Conservation (phyloP, 352 stramenopile genomes). For the Achlya hypogyna region DNA sequence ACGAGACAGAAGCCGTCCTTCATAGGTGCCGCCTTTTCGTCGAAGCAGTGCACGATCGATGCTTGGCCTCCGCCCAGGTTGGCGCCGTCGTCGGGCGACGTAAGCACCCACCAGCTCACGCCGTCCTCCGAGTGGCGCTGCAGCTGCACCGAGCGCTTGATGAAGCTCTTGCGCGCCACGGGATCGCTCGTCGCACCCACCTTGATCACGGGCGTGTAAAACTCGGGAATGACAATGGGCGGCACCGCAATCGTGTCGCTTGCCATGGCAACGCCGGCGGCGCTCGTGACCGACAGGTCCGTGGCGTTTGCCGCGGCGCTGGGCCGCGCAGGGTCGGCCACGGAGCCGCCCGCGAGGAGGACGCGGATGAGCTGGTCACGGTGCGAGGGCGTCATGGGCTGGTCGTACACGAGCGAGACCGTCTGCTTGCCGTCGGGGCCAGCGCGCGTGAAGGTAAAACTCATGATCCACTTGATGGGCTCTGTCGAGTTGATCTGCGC, state of each 20-base stretch:
- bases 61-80: background rate
- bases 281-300: background rate
- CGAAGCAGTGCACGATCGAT: background rate
- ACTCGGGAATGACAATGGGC: background rate
- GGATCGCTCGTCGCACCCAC: background rate
- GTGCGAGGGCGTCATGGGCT: slow-evolving; percentile 43
- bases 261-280: background rate
- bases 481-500: slow-evolving; percentile 57
- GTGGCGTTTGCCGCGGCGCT: background rate
- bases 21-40: background rate
- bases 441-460: slow-evolving; percentile 55
- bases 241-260: background rate
- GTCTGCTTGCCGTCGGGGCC: slow-evolving; percentile 50
- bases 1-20: slow-evolving; percentile 42
- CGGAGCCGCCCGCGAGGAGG: slow-evolving; percentile 33
- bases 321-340: background rate
- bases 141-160: background rate
- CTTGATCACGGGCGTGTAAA: slow-evolving; percentile 15
- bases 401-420: slow-evolving; percentile 39
- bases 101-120: slow-evolving; percentile 16
- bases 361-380: slow-evolving; percentile 58
- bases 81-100: background rate
- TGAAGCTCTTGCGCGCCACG: background rate
- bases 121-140: slow-evolving; percentile 8
- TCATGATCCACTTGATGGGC: slow-evolving; percentile 60